Percentiles rank a stretch among this genome's conserved stretches.
Conservation (phyloP, 257 asterid species). For the Paraleonurus japonicus region DNA sequence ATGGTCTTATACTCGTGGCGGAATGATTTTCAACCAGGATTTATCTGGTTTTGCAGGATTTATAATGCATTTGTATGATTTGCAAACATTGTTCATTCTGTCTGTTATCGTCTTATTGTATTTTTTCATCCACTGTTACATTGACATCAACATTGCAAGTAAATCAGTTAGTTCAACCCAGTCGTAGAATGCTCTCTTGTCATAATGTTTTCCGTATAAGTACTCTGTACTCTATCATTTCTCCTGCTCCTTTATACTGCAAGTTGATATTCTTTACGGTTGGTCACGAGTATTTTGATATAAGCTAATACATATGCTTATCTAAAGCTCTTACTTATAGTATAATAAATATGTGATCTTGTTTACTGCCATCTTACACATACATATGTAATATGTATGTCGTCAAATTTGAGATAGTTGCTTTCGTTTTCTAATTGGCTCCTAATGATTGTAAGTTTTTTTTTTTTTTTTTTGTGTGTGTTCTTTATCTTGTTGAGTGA, state of each 20-base stretch:
- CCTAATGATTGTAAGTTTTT: conserved; percentile 6
- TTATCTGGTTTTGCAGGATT: too few relatives aligned
- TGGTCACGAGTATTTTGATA: not conserved
- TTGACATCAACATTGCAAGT: not conserved
- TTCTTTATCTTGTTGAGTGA: conserved; percentile 6
- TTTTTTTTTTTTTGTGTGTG: too few relatives aligned
- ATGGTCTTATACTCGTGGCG: too few relatives aligned
- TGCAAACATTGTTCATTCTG: not conserved
- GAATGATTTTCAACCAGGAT: too few relatives aligned
- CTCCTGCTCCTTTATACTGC: not conserved
- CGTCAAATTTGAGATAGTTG: not conserved
- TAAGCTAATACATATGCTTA: not conserved
- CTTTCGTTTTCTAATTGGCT: conserved; percentile 9
- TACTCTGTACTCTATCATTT: not conserved
- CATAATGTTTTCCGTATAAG: too few relatives aligned
- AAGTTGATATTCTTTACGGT: not conserved
- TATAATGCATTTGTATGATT: not conserved
- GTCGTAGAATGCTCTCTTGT: not conserved
- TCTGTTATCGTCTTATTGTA: not conserved
- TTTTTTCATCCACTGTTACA: not conserved
- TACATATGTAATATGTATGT: not conserved
- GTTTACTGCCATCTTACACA: not conserved
- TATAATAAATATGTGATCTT: not conserved
- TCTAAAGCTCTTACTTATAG: not conserved
- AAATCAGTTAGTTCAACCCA: not conserved